Evolutionary conservation across 2,329 filamentous ascomycete genomes (phyloP).

Genomic region (Cytospora piceicola): DNA sequence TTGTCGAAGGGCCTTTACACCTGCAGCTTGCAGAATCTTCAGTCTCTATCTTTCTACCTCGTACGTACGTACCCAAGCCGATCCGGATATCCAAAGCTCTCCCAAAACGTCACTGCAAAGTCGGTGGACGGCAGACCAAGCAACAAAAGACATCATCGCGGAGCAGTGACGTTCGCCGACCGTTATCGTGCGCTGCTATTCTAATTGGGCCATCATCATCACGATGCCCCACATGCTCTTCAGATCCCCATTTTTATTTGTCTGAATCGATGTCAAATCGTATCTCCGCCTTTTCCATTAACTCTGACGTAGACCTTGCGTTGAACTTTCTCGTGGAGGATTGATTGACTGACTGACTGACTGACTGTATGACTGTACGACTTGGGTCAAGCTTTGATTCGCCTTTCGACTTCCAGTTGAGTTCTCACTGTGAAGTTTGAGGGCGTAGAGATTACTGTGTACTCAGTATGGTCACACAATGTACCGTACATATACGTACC

Average conservation of each 20-base stretch:
- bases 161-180: neutral
- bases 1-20: neutral
- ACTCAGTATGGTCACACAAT: no score
- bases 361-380: neutral
- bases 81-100: neutral
- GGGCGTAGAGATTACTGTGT: no score
- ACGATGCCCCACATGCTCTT: neutral
- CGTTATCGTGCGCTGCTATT: constrained; percentile 2
- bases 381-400: neutral
- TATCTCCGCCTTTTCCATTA: neutral
- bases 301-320: neutral
- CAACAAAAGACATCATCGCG: constrained; percentile 2
- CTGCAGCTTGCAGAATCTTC: constrained; percentile 4
- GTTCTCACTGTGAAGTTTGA: no score
- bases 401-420: no score
- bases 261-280: neutral
- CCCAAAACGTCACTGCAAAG: neutral
- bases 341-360: neutral
- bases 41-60: neutral
- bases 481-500: no score
- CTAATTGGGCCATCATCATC: neutral
- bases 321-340: neutral
- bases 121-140: neutral
- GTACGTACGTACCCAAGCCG: neutral
- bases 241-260: neutral